These are phyloP conservation scores for Venturia aucupariae DNA, from an alignment of 2,329 filamentous ascomycete species.

Conservation along the genomic window DNA sequence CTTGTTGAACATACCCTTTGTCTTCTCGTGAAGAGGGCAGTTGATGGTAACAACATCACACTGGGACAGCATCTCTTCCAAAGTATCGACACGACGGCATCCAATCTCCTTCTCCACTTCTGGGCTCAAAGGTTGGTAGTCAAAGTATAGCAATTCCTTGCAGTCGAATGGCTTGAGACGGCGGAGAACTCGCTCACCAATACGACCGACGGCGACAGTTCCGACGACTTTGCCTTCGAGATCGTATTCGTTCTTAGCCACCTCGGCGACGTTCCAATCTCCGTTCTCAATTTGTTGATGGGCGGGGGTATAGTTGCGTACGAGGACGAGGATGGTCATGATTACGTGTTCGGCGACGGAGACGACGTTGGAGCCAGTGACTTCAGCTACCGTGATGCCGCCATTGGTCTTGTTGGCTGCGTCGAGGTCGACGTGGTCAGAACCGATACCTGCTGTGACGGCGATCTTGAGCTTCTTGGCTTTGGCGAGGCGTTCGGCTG, in stretches of 20 bases:
- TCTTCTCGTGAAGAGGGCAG: constrained; percentile 98
- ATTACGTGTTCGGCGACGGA: constrained; percentile 98
- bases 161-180: constrained; percentile 96
- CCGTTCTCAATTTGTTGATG: constrained; percentile 86
- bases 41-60: constrained; percentile 97
- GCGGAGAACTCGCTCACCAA: constrained; percentile 94
- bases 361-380: constrained; percentile 96
- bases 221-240: constrained; percentile 96
- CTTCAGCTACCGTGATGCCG: constrained; percentile 92
- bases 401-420: constrained; percentile 98
- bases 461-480: constrained; percentile 99
- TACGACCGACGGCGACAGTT: constrained; percentile 93
- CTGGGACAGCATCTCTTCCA: constrained; percentile 90
- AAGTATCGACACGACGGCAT: constrained; percentile 73
- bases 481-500: constrained; percentile 88
- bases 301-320: constrained; percentile 97
- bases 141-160: constrained; percentile 99
- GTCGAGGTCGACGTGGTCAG: constrained; percentile 95
- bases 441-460: constrained; percentile 94
- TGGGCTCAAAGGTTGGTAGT: constrained; percentile 87
- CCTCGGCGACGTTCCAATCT: constrained; percentile 91
- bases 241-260: constrained; percentile 97
- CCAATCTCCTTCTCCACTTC: constrained; percentile 94
- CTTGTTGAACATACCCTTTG: constrained; percentile 94
- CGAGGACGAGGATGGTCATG: constrained; percentile 94